Base-by-base conservation (phyloP, 2,329 filamentous ascomycete genomes). In the Aureobasidium sp. region DNA sequence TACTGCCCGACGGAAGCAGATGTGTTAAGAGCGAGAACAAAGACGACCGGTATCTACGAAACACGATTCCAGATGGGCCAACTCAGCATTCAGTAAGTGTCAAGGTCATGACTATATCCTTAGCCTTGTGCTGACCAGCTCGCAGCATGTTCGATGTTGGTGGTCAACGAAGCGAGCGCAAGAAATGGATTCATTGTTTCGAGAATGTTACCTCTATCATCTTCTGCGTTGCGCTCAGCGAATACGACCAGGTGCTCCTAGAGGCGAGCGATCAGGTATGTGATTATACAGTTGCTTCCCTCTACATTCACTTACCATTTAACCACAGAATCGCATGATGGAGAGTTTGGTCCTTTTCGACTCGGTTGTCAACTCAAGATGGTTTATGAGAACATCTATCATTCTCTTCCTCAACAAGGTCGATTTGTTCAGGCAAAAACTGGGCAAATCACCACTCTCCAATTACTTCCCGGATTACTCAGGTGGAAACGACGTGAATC, bases 141-240 rank as follows among this genome's bases (percentile, higher is more conserved):
- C 27, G 48, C 59, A 97, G 93, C 79, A 99, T 99, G 94, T 99
- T 99, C 73, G 94, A 99, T 75, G 94, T 99, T 5, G 94, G 94
- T 66, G 94, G 94, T 27, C 94, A 99, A 77, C 83, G 94, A 73
- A 97, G 93, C 75, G 94, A 99, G 77, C 85, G 94, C 66, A 99
- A 99, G 81, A 99, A 99, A 79, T 99, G 94, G 94, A 99, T 99
- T 73, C 94, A 99, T 78, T 99, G 94, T 79, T 99, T 99, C 75
- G 94, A 99, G 76, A 97, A 97, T 70, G 94, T 99, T 70, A 99
- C 94, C 47, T 97, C 94, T 4, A 99, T 99, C 75, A 99, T 99
- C 69, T 99, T 99, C 77, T 99, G 94, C 72, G 94, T 99, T 65
- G 94, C 94, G 17, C 79, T 99, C 69, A 97, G 92, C 79, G 94